Evolutionary conservation across 768 basidiomycete species (phyloP), one percentile per base, ranked within the genome.

Genomic region (Tubosaeta brunneosetosa): DNA sequence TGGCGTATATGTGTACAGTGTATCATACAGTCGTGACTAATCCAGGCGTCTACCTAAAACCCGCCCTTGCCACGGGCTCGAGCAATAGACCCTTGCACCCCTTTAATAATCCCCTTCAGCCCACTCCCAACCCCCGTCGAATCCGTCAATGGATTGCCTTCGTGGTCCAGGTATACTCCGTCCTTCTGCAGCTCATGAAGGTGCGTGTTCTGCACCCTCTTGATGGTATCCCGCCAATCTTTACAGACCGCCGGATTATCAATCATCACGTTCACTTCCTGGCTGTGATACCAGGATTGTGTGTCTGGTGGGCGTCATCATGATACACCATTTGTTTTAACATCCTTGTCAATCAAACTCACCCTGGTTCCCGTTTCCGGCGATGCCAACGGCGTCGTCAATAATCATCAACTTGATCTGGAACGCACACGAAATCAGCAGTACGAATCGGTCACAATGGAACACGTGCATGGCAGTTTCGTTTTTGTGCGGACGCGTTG

Each of bases 301-400:
- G 81, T 78, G 53, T 84, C 83, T 76, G 60, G 13, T 8, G 31
- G 36, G 17, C 10, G 26, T 37, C 10, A 17, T 36, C 8, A 17
- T 36, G 34, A 38, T 29, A 66, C 42, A 55, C 47, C 42, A 29
- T 19, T 19, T 22, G 22, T 22, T 19, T 38, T 13, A 46, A n/a
- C 33, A 47, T 16, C 26, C 7, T 16, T 27, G 4, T 13, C 16
- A 10, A 44, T 12, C 22, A 33, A 31, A 58, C 66, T 48, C 51
- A 75, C 77, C 80, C 63, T 86, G 84, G 65, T 86, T 87, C 25
- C 86, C 85, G 57, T 83, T 88, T 9, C 86, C 86, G 17, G 77
- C 73, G 53, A 88, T 86, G 13, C 77, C 80, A 42, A 86, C 77
- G 56, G 76, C 71, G 59, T 80, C 80, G 62, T 88, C 86, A 53